A percentile compares a stretch with the other conserved stretches of the same genome.
phyloP scores from a whole-genome alignment of 495 filamentous ascomycete species.

The Trichoderma orchidacearum region DNA sequence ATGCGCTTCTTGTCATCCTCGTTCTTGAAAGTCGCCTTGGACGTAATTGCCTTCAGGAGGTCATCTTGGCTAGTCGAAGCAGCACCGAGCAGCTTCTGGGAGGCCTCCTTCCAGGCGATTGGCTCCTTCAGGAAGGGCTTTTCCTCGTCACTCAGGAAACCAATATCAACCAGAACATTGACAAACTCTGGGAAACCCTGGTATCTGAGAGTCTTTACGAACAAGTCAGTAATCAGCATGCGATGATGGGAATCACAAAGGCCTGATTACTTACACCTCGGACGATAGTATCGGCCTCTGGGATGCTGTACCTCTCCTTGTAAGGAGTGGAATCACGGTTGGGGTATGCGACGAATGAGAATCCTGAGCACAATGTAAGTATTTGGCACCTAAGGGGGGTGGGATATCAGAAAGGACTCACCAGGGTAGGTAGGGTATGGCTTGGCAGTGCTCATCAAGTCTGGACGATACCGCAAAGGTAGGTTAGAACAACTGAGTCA shows the following conservation, averaged over 20 bases:
- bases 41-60: slow-evolving; percentile 50
- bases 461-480: too few species aligned
- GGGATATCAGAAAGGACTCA: background rate
- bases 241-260: slow-evolving; percentile 21
- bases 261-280: slow-evolving; percentile 9
- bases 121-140: slow-evolving; percentile 42
- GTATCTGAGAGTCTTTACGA: slow-evolving; percentile 57
- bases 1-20: slow-evolving; percentile 61
- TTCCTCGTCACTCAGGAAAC: slow-evolving; percentile 53
- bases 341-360: slow-evolving; percentile 82
- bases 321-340: slow-evolving; percentile 84
- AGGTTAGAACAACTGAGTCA: too few species aligned
- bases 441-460: slow-evolving; percentile 78
- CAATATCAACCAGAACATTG: slow-evolving; percentile 55
- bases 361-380: slow-evolving; percentile 24
- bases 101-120: slow-evolving; percentile 60
- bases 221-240: slow-evolving; percentile 8
- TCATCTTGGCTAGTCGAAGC: slow-evolving; percentile 44
- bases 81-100: slow-evolving; percentile 52
- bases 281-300: slow-evolving; percentile 64
- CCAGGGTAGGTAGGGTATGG: slow-evolving; percentile 80
- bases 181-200: slow-evolving; percentile 68
- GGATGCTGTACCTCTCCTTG: slow-evolving; percentile 80
- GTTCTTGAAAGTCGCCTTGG: slow-evolving; percentile 51
- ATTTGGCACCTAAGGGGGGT: background rate